phyloP scores from a whole-genome alignment of 345 rosid genomes.

The Citrus australasica region DNA sequence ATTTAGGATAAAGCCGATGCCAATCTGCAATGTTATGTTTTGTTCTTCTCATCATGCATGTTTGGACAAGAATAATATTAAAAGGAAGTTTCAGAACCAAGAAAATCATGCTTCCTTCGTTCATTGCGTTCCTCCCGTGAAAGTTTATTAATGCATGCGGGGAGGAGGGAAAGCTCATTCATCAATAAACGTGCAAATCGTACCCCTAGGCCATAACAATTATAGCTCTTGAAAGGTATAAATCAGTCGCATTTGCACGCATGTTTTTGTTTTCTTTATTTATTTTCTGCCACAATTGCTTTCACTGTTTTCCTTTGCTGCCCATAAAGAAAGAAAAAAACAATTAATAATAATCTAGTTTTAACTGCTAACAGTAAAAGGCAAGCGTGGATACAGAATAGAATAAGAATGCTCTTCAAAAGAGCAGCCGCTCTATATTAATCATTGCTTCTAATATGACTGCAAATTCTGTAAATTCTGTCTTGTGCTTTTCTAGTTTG shows the following conservation, averaged over 20 bases:
- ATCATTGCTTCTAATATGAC: conserved; percentile 8
- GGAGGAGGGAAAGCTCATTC: conserved; percentile 1
- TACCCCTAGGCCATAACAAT: neutral
- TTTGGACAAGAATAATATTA: neutral
- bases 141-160: conserved; percentile 12
- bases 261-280: conserved; percentile 4
- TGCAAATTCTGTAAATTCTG: conserved; percentile 29
- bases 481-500: conserved; percentile 27
- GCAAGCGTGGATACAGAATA: neutral
- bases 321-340: neutral
- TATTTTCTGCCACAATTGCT: neutral
- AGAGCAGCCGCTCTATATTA: neutral
- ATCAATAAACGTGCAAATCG: conserved; percentile 14
- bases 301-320: neutral
- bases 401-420: neutral
- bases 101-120: conserved; percentile 7
- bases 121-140: neutral
- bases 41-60: conserved; percentile 4
- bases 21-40: neutral
- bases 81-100: neutral
- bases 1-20: neutral
- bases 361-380: neutral
- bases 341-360: neutral
- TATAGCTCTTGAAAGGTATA: conserved; percentile 6
- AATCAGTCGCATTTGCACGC: neutral